Conservation (phyloP, 257 asterid species). For the Capsicum baccatum region DNA sequence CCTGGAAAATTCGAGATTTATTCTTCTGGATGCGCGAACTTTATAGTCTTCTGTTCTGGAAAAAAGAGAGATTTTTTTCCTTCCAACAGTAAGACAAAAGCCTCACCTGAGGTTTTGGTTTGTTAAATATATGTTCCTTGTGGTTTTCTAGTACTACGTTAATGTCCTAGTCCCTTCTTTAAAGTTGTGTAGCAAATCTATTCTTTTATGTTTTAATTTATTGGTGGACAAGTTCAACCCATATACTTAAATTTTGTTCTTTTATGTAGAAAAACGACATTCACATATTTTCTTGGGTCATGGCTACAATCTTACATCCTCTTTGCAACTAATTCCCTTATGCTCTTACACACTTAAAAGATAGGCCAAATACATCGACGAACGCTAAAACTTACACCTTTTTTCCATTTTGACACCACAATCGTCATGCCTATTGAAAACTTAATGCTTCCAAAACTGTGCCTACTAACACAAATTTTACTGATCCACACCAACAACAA, state of each 20-base stretch:
- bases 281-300: no score
- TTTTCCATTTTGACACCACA: not conserved
- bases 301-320: not conserved
- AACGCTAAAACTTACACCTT: not conserved
- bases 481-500: not conserved
- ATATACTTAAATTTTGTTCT: not conserved
- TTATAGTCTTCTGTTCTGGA: not conserved
- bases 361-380: not conserved
- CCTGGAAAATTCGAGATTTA: conserved; percentile 1
- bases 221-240: not conserved
- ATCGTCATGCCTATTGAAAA: not conserved
- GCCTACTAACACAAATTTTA: not conserved
- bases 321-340: not conserved
- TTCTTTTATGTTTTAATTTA: not conserved
- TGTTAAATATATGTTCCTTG: not conserved
- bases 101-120: not conserved
- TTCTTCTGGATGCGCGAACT: not conserved
- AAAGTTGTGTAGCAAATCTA: not conserved
- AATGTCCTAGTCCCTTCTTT: conserved; percentile 2
- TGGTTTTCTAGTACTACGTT: not conserved
- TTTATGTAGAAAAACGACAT: not conserved
- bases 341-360: not conserved
- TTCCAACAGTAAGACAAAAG: not conserved
- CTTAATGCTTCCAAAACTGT: not conserved
- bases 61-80: not conserved